Conservation (phyloP, 306 rosid species). For the Rubus parviflorus region DNA sequence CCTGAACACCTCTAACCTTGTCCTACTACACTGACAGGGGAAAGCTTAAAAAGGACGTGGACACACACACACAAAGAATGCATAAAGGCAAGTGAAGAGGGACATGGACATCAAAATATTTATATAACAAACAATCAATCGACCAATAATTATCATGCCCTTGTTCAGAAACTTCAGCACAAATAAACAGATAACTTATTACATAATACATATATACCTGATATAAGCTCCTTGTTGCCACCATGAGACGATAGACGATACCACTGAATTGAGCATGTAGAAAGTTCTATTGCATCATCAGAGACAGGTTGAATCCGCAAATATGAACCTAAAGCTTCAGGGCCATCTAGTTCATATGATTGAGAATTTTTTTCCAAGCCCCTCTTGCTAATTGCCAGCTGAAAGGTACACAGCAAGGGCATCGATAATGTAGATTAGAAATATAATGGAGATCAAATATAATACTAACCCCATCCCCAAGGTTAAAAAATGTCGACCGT, state of each 20-base stretch:
- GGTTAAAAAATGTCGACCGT: background rate
- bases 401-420: conserved; percentile 21
- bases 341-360: conserved; percentile 69
- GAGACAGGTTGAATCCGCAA: conserved; percentile 66
- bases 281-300: conserved; percentile 57
- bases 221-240: conserved; percentile 73
- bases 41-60: background rate
- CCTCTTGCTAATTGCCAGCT: conserved; percentile 66
- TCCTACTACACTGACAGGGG: background rate
- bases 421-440: conserved; percentile 15
- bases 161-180: no score
- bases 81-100: background rate
- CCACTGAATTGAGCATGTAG: conserved; percentile 75
- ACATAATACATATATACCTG: conserved; percentile 46
- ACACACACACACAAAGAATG: background rate
- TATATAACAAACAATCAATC: background rate
- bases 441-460: background rate
- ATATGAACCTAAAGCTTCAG: conserved; percentile 80
- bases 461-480: background rate
- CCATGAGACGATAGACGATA: conserved; percentile 63
- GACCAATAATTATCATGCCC: no score
- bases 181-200: background rate
- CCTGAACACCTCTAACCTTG: background rate
- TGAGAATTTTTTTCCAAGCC: conserved; percentile 49
- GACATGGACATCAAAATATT: background rate